Base-by-base conservation (phyloP, 2,329 filamentous ascomycete species). In the Hysterium pulicare region DNA sequence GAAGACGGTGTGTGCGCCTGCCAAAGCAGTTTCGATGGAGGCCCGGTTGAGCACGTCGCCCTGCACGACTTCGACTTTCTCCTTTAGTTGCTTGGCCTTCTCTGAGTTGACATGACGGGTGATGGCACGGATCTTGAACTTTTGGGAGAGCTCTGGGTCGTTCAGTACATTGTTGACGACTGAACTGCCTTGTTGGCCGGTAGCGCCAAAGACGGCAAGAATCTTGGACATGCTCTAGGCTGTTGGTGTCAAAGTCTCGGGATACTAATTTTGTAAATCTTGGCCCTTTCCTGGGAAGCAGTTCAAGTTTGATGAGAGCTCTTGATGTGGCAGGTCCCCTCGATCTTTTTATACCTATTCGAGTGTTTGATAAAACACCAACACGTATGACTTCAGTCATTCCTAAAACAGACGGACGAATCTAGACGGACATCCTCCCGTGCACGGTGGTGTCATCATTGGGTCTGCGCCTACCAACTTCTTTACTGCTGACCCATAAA, bases 181-280 rank as follows among this genome's bases (percentile, higher is more conserved):
- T 7, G 72, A 73, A 9, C 72, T 62, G 15, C 76, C 76, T 55
- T 79, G 76, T 26, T 73, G 67, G 45, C 76, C 75, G 0, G 76
- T 79, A 17, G 74, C 75, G 7, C 76, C 75, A 38, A 78, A 75
- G 19, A 79, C 65, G 23, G 51, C 57, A 30, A 61, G 48, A 38
- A 55, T 44, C 26, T 59, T 59, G 8, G 53, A 56, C 57, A 58
- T 58, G 22, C 16, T 31, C 16, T 31, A 8, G 28, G 28, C 8
- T 31, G 28, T 4, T 31, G 28, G 28, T 3, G 8, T 8, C n/a
- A 16, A 31, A 31, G 28, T 28, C 26, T 28, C n/a, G 28, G 28
- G n/a, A 31, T 3, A 9, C 16, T 3, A 16, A 16, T 31, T 9
- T 31, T 31, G 28, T 9, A 16, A 9, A 11, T 4, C 3, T 31